phyloP scores from a whole-genome alignment of 2,329 filamentous ascomycete genomes.

The Pseudocercospora musae region DNA sequence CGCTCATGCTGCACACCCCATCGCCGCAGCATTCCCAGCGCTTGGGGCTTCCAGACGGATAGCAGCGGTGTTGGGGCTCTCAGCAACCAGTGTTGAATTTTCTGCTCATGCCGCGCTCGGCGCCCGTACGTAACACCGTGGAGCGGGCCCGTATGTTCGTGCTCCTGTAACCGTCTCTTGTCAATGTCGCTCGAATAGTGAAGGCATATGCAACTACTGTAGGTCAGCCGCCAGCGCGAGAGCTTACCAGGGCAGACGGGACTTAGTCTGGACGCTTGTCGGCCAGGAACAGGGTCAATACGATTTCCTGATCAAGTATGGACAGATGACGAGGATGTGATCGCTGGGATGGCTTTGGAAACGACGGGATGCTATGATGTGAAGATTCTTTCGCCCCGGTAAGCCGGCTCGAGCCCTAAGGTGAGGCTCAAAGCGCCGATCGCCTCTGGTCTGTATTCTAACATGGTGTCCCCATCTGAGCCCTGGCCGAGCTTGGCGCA shows the following conservation, averaged over 20 bases:
- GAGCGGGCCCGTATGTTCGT: background rate
- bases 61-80: background rate
- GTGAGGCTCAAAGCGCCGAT: background rate
- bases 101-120: slow-evolving; percentile 3
- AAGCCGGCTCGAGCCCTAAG: slow-evolving; percentile 7
- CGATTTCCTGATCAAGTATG: slow-evolving; percentile 3
- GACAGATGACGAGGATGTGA: background rate
- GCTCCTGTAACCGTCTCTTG: background rate
- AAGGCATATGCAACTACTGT: slow-evolving; percentile 5
- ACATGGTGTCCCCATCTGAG: too few species aligned
- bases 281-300: slow-evolving; percentile 4
- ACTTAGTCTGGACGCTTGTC: background rate
- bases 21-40: background rate
- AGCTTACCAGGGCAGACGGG: background rate
- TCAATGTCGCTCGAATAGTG: background rate
- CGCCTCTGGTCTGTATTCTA: background rate
- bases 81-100: background rate
- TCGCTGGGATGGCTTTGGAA: too few species aligned
- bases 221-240: background rate
- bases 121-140: background rate
- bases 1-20: slow-evolving; percentile 1
- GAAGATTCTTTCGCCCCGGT: too few species aligned
- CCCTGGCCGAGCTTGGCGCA: slow-evolving; percentile 2
- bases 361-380: too few species aligned
- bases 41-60: background rate